Evolutionary conservation across 768 basidiomycete species (phyloP), one percentile per base, ranked within the genome.

Genomic region (Lentinula lateritia): DNA sequence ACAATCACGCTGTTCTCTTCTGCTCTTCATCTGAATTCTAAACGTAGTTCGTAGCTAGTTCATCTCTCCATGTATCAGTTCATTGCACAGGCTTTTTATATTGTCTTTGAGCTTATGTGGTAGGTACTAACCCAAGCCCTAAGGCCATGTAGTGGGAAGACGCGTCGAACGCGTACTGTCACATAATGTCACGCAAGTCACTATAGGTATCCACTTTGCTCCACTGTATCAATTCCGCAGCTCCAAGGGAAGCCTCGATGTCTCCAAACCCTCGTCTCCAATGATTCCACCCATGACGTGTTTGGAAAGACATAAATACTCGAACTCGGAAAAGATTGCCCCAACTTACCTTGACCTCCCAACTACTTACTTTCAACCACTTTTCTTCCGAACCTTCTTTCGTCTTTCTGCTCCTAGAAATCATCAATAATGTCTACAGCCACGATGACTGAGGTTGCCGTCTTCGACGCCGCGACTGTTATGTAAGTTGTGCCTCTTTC

Each of bases 391-490:
- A 28, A 28, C 28, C 3, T 28, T 28, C 50, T 52, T 16, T 60
- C 59, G 45, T 59, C 58, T 59, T 59, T 59, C 28, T 59, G 58
- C 58, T 50, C 13, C 48, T 59, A 59, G 50, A 60, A 60, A 34
- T 32, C 15, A 34, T 41, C 36, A 18, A 60, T 52, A 36, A 60
- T 60, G 59, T 60, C 59, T 50, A 60, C 59, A 52, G 59, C 59
- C 48, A 60, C 59, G 50, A 60, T 60, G 59, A 60, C 59, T 60
- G 59, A 60, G 50, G 39, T 60, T 43, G 59, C 50, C 52, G 59
- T 60, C 10, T 39, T n/a, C 36, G 50, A 60, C 50, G 59, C 50
- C 16, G 41, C 59, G 10, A 50, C 15, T 43, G n/a, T 23, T 43
- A 20, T 60, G 59, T 60, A 4, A 16, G 50, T 52, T 28, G n/a